Evolutionary conservation across 2,329 filamentous ascomycete species (phyloP), one percentile per base, ranked within the genome.

Genomic region (Penicillium griseofulvum): DNA sequence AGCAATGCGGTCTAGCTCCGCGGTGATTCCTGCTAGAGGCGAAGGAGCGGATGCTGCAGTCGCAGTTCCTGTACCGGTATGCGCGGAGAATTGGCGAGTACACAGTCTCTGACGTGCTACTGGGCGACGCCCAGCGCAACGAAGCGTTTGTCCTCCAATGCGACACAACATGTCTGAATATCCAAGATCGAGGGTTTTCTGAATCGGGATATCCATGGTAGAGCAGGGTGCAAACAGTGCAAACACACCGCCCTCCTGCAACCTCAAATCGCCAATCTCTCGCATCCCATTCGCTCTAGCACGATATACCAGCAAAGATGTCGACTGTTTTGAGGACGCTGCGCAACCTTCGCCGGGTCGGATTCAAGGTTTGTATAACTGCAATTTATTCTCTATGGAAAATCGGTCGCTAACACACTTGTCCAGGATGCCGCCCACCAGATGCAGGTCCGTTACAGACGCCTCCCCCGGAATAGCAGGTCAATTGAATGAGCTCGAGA

Each of bases 301-400:
- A 55, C 42, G 61, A 60, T 64, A 59, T 60, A 65, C 57, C 52
- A 55, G 57, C 72, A 78, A 81, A 74, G 74, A 99, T 99, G 94
- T 97, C 94, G 81, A 96, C 91, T 58, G 80, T 96, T 68, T 77
- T 87, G 64, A 88, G 94, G 78, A 97, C 93, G 26, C 77, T 97
- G 71, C 83, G 87, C 76, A 96, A 97, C 76, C 74, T 97, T 72
- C 87, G 91, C 81, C 87, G 85, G 78, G 85, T 96, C 73, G 94
- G 94, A 52, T 71, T 97, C 71, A 96, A 92, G 87, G 91, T 91
- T 76, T 16, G 49, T 29, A 10, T 34, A 41, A n/a, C 22, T 42
- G 29, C 14, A 8, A 22, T 10, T 36, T 26, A 17, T 37, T 64
- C 31, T 41, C 56, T 54, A 65, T 67, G 47, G 34, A 49, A 53